Base-by-base conservation (phyloP, 164 flowering plant species). In the Malania oleifera region DNA sequence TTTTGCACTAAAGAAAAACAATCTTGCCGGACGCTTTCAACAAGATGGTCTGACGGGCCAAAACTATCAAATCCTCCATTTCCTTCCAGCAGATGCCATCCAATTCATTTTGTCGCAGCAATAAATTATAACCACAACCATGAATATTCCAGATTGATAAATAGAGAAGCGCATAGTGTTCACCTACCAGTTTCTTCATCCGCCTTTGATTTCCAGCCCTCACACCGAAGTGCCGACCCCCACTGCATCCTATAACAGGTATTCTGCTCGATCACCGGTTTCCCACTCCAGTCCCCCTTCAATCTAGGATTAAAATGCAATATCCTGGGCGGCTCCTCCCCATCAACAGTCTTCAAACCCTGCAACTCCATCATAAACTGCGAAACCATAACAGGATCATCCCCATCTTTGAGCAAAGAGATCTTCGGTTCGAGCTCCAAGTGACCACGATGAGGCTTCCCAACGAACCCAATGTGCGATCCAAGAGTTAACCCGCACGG, bases 251-350 rank as follows among this genome's bases (percentile, higher is more conserved):
- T 70, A 49, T 88, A 91, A 56, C 97, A 95, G 28, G 95, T 85
- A 61, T 93, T 93, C 69, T 77, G 86, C 80, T 93, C 99, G 60
- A 90, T 84, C 44, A 93, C 92, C 4, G 99, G 91, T 62, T 71
- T 82, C 40, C 83, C 83, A 61, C 97, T 93, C 96, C 95, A 93
- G 70, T 95, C 99, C 49, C 99, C 99, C 61, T 78, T 86, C 72
- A 91, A 68, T 82, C 99, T 80, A 1, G 99, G 97, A 75, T 95
- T 95, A 41, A 95, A 85, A 73, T 91, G 99, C 70, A 95, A 52
- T 37, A 95, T 76, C 80, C 83, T 77, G 0, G 97, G 96, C 1
- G 96, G 95, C 17, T 84, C 99, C 71, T 95, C 99, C 0, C 97
- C 99, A 22, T 83, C 93, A 28, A 84, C 99, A 3, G 77, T 70